Percentiles rank a stretch among this genome's conserved stretches.
phyloP scores from a whole-genome alignment of 192 early-diverging fungal species.

The Coemansia sp. region DNA sequence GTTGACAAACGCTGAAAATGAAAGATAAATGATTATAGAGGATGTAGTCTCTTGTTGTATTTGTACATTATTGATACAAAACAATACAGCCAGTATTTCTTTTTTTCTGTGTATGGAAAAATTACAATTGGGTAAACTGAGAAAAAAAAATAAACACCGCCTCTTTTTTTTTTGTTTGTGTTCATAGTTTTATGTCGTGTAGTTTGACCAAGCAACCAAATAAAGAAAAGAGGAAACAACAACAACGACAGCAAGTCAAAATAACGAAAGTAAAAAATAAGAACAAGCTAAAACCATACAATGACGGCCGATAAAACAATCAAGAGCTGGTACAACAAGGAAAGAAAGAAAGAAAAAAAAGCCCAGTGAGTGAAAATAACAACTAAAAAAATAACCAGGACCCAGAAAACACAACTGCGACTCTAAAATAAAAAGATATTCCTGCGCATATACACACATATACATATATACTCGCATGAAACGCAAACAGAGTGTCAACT shows the following conservation, averaged over 20 bases:
- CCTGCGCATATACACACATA: no score
- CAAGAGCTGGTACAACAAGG: no score
- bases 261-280: not conserved
- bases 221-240: not conserved
- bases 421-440: no score
- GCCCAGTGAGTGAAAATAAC: no score
- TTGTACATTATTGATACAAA: not conserved
- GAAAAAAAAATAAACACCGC: not conserved
- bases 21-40: no score
- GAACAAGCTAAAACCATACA: not conserved
- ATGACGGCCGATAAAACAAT: not conserved
- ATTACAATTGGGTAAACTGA: conserved; percentile 2
- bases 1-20: no score
- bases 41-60: no score
- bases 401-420: no score
- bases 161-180: not conserved
- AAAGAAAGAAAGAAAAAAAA: no score
- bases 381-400: no score
- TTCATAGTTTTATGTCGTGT: not conserved
- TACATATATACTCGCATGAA: no score
- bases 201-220: conserved; percentile 1
- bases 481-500: no score
- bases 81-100: not conserved
- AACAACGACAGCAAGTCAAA: not conserved
- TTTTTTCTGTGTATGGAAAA: not conserved